Percentiles rank a stretch among this genome's conserved stretches.
Evolutionary conservation across 2,329 filamentous ascomycete species (phyloP).

Genomic region (Zymoseptoria crescenta): DNA sequence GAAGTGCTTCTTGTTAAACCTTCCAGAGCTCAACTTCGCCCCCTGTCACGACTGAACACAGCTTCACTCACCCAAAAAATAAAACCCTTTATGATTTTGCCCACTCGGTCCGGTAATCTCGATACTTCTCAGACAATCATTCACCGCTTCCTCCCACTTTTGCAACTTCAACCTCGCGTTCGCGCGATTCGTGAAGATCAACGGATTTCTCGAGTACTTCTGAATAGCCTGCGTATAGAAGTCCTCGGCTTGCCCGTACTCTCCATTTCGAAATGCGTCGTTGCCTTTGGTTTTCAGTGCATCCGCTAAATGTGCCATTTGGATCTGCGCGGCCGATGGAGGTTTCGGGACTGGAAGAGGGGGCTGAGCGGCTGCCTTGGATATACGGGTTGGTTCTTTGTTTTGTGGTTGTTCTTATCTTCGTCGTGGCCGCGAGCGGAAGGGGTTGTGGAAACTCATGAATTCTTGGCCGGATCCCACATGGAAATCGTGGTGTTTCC

Average conservation of each 20-base stretch:
- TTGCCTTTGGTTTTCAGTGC: constrained; percentile 51
- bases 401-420: not conserved
- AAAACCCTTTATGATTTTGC: constrained; percentile 60
- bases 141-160: constrained; percentile 65
- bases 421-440: not conserved
- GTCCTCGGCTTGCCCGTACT: constrained; percentile 58
- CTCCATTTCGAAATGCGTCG: constrained; percentile 54
- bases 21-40: no score
- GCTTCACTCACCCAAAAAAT: constrained; percentile 51
- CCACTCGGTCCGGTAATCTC: constrained; percentile 48
- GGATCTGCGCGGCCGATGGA: not conserved
- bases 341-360: not conserved
- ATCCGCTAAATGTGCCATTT: constrained; percentile 33
- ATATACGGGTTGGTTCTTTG: not conserved
- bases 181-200: constrained; percentile 83
- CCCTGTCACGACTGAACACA: not conserved
- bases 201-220: constrained; percentile 66
- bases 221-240: constrained; percentile 68
- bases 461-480: not conserved
- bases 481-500: not conserved
- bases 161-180: constrained; percentile 70
- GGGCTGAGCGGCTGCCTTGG: not conserved
- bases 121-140: constrained; percentile 70
- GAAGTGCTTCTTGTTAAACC: no score
- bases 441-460: not conserved